A percentile compares a stretch with the other conserved stretches of the same genome.
Conservation (phyloP, 108 stramenopile genomes). For the Skeletonema marinoi region DNA sequence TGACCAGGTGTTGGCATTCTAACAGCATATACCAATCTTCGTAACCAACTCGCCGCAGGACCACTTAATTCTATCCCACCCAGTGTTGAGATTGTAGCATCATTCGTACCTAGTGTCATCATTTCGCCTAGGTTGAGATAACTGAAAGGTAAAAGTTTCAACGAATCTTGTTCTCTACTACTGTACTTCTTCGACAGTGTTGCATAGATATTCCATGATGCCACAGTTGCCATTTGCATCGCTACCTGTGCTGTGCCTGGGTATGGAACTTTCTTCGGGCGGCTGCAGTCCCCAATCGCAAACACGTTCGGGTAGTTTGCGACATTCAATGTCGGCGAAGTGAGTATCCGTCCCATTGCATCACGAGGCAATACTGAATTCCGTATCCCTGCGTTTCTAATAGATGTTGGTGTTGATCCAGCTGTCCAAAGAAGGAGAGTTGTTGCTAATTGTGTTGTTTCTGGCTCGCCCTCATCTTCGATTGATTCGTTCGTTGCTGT, state of each 20-base stretch:
- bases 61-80: slow-evolving; percentile 73
- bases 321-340: slow-evolving; percentile 37
- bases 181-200: slow-evolving; percentile 15
- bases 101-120: slow-evolving; percentile 71
- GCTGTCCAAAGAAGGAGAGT: slow-evolving; percentile 54
- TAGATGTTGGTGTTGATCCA: slow-evolving; percentile 41
- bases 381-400: slow-evolving; percentile 33
- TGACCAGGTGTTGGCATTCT: slow-evolving; percentile 80
- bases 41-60: slow-evolving; percentile 59
- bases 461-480: not conserved
- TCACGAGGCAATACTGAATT: slow-evolving; percentile 52
- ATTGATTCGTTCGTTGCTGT: not conserved
- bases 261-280: slow-evolving; percentile 47
- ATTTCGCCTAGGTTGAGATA: slow-evolving; percentile 79
- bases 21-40: slow-evolving; percentile 74
- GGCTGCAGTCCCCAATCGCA: slow-evolving; percentile 55
- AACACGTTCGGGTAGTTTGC: slow-evolving; percentile 43
- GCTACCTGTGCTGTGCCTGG: slow-evolving; percentile 65
- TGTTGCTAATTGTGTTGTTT: slow-evolving; percentile 9
- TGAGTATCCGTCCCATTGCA: slow-evolving; percentile 41
- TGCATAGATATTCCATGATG: slow-evolving; percentile 58
- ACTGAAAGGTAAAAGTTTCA: slow-evolving; percentile 48
- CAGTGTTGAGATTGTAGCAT: slow-evolving; percentile 62
- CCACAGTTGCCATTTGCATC: slow-evolving; percentile 71
- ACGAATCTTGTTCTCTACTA: not conserved